Evolutionary conservation across 2,329 filamentous ascomycete genomes (phyloP), one percentile per base, ranked within the genome.

Genomic region (Coleophoma crateriformis): DNA sequence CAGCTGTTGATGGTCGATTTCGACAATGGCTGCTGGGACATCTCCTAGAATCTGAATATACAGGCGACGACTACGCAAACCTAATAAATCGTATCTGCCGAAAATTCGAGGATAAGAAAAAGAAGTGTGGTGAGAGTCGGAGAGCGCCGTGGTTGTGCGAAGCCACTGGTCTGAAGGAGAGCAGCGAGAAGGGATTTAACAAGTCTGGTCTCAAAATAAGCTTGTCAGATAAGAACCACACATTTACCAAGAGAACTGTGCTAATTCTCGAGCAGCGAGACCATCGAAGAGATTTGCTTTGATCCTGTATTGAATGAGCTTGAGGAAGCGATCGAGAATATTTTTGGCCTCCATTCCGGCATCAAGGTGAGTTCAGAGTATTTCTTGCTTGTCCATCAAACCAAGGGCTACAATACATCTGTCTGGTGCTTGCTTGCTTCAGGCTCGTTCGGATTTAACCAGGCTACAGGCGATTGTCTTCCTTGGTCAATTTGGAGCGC

Each of bases 1-100:
- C 46, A 46, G 53, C 50, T 14, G 53, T 55, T 19, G 40, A 55
- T 14, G 48, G 48, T 11, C 50, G 50, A 40, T 55, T 55, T 15
- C 43, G 49, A 17, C 33, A 35, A 2, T 34, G 22, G 12, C 22
- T 55, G 20, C 35, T 22, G 10, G 34, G 14, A 15, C n/a, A 22
- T 11, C 27, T 55, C n/a, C 27, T 27, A 27, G 20, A 47, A 2
- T 6, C 17, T 2, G 40, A 37, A 8, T 50, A 55, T 15, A 52
- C 45, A 19, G 17, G 22, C 3, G 46, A 41, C 3, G 46, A 52
- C 33, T 6, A 49, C n/a, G 17, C 41, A 32, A 46, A n/a, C 32
- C 34, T 48, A 4, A 37, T 50, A 12, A 33, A 46, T 8, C 44
- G 45, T 10, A 42, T 54, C 14, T 50, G 47, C n/a, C 47, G 47